A percentile compares a stretch with the other conserved stretches of the same genome.
phyloP scores from a whole-genome alignment of 2,329 filamentous ascomycete genomes.

The Verticillium nonalfalfae region DNA sequence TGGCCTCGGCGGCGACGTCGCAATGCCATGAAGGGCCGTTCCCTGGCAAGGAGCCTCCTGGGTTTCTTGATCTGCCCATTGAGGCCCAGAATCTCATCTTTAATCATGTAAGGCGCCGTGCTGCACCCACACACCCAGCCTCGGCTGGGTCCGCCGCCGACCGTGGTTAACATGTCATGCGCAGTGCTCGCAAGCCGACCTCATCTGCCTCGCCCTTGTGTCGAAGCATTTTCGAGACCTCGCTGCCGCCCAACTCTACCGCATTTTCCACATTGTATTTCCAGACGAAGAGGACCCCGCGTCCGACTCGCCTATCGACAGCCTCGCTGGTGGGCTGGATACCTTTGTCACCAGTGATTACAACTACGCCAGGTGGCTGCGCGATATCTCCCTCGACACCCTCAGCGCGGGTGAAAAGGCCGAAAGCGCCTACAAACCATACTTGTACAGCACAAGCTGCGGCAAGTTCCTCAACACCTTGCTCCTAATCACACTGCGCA shows the following conservation, averaged over 20 bases:
- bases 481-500: constrained; percentile 48
- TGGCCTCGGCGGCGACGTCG: not conserved
- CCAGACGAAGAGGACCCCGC: constrained; percentile 49
- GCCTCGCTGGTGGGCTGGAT: constrained; percentile 50
- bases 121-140: not conserved
- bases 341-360: constrained; percentile 59
- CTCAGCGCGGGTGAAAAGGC: constrained; percentile 43
- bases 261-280: constrained; percentile 54
- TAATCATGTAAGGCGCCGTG: not conserved
- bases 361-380: constrained; percentile 53
- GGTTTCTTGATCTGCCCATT: not conserved
- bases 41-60: not conserved
- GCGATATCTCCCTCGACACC: constrained; percentile 50
- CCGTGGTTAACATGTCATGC: not conserved
- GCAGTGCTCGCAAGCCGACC: constrained; percentile 45
- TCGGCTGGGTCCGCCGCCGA: not conserved
- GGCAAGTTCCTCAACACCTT: constrained; percentile 61
- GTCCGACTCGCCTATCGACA: constrained; percentile 48
- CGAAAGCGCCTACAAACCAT: constrained; percentile 47
- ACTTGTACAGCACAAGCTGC: constrained; percentile 47
- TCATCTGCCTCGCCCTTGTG: constrained; percentile 52
- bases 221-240: constrained; percentile 51
- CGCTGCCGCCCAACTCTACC: constrained; percentile 52
- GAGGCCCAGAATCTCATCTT: not conserved
- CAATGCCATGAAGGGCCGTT: not conserved